Base-by-base conservation (phyloP, 768 basidiomycete species). In the Suillus subalutaceus region DNA sequence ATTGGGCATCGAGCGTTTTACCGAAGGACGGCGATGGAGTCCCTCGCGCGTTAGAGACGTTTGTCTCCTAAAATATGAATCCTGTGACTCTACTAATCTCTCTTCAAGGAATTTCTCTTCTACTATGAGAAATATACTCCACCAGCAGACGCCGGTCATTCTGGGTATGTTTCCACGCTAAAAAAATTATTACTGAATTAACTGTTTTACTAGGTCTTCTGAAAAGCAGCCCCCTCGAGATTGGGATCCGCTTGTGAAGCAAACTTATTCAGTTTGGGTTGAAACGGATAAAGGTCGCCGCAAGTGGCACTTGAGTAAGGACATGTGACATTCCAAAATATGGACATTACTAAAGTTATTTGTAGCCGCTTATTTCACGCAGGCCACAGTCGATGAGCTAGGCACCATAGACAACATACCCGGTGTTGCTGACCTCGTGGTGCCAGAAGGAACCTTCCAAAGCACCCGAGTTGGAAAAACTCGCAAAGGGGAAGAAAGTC, bases 301-400 rank as follows among this genome's bases (percentile, higher is more conserved):
- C 58, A 94, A 94, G 78, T 93, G 91, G 92, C 92, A 93, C 75
- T 81, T 94, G 50, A 93, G 92, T 93, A 73, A 75, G 88, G 79
- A 58, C 66, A 30, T 66, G 50, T 58, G 40, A 20, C 30, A 43
- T 30, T 23, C 30, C 3, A 43, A 60, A 12, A 18, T 46, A 59
- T 61, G 53, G 13, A 32, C 18, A 18, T 60, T 4, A 60, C 59
- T 0, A 63, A 26, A 52, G 63, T 37, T 18, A 32, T 64, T 68
- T 26, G 35, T 76, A 93, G 92, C 90, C 74, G 91, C 92, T 5
- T 94, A 94, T 77, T 94, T 92, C 74, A 91, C 92, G 37, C 90
- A 92, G 69, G 79, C 83, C 5, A 91, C 90, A 0, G 86, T 92
- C 35, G 90, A 92, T 74, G 81, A 87, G 52, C 81, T 94, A 44